phyloP scores from a whole-genome alignment of 2,329 filamentous ascomycete species.

The Raffaelea ambrosiae region DNA sequence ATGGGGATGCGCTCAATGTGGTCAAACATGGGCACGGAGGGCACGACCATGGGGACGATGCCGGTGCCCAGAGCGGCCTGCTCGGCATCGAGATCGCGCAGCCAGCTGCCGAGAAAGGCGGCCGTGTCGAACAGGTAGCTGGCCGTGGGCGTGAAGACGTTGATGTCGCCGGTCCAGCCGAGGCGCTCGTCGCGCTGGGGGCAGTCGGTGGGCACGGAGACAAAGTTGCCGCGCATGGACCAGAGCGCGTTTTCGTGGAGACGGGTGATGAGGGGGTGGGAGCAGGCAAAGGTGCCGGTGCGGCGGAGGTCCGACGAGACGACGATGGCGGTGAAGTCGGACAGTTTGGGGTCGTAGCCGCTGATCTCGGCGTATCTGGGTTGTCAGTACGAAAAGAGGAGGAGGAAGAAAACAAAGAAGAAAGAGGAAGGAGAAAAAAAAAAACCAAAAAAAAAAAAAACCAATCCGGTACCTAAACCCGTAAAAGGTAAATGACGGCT shows the following conservation, averaged over 20 bases:
- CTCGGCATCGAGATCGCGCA: conserved; percentile 32
- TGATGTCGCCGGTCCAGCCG: conserved; percentile 44
- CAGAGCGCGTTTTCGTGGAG: conserved; percentile 47
- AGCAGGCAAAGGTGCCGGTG: conserved; percentile 42
- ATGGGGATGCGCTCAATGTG: background rate
- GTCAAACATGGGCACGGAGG: conserved; percentile 16
- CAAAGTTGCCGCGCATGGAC: conserved; percentile 51
- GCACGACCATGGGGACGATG: conserved; percentile 20
- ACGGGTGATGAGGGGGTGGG: conserved; percentile 40
- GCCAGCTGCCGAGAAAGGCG: conserved; percentile 41
- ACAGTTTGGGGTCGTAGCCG: conserved; percentile 7
- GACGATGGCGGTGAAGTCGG: conserved; percentile 20
- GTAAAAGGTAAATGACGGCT: conserved; percentile 44
- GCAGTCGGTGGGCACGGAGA: conserved; percentile 49
- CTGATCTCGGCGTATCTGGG: too few species aligned
- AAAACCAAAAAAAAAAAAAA: too few species aligned
- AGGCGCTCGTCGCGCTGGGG: conserved; percentile 47
- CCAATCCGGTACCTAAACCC: conserved; percentile 46
- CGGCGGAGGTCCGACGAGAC: conserved; percentile 44
- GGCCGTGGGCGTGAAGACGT: conserved; percentile 40
- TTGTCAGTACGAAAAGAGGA: too few species aligned
- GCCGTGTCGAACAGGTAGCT: conserved; percentile 45
- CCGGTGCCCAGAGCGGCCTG: conserved; percentile 21
- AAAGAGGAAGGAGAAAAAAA: too few species aligned
- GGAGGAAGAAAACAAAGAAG: too few species aligned